Conservation (phyloP, 495 filamentous ascomycete genomes). For the Aspergillus steynii region DNA sequence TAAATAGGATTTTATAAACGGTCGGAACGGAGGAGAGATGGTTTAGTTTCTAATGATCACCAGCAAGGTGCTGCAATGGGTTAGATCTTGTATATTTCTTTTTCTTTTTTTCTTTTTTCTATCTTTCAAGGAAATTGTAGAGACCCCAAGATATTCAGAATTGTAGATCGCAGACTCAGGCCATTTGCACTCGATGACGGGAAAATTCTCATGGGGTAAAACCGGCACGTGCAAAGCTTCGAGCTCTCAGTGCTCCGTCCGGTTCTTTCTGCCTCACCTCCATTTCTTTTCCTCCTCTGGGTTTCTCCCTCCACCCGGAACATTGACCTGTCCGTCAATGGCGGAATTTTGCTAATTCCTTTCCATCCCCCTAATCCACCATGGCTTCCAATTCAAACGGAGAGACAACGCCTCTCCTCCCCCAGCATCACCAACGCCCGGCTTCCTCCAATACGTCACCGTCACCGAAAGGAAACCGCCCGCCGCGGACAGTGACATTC, state of each 20-base stretch:
- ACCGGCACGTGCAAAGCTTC: slow-evolving; percentile 35
- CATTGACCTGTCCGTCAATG: slow-evolving; percentile 17
- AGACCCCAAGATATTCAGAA: no score
- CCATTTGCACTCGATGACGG: no score
- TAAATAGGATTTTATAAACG: background rate
- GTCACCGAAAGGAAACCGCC: slow-evolving; percentile 31
- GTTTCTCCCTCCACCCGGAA: background rate
- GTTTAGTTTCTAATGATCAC: background rate
- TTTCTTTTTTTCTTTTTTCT: slow-evolving; percentile 1
- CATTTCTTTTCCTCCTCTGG: slow-evolving; percentile 2
- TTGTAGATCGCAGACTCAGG: no score
- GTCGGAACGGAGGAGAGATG: background rate
- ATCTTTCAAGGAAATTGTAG: background rate
- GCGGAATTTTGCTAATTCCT: slow-evolving; percentile 16
- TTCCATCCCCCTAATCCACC: slow-evolving; percentile 9
- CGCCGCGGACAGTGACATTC: slow-evolving; percentile 67
- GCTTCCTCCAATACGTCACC: slow-evolving; percentile 40
- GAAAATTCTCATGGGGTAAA: no score
- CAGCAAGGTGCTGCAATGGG: background rate
- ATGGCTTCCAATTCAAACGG: slow-evolving; percentile 44
- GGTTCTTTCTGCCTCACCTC: slow-evolving; percentile 11
- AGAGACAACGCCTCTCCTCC: slow-evolving; percentile 51
- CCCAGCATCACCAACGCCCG: slow-evolving; percentile 37
- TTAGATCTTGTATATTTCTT: background rate
- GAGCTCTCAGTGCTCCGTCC: slow-evolving; percentile 19